These are phyloP conservation scores for Xylaria scruposa DNA, from an alignment of 495 filamentous ascomycete species.

Conservation along the genomic window DNA sequence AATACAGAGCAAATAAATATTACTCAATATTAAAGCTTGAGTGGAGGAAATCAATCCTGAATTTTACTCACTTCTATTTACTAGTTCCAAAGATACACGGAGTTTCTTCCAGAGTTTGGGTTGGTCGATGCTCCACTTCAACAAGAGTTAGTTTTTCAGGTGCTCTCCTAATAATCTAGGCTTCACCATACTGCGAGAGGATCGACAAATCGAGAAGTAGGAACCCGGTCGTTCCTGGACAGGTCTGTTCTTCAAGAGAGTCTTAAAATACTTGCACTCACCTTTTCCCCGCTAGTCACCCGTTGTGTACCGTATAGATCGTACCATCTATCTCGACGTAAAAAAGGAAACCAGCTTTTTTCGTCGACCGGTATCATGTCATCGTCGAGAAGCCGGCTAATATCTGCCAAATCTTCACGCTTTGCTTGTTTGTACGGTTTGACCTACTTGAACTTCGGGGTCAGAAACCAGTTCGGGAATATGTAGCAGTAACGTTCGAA, in stretches of 20 bases:
- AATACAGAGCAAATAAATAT: not conserved
- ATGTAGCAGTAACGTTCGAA: not conserved
- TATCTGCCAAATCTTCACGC: not conserved
- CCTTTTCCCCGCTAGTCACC: not conserved
- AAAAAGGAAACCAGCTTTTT: slow-evolving; percentile 2
- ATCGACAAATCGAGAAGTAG: not conserved
- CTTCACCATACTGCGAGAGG: not conserved
- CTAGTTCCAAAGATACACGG: not conserved
- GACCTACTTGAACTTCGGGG: not conserved
- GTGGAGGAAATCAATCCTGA: not conserved
- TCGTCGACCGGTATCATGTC: slow-evolving; percentile 10
- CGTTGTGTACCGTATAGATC: not conserved
- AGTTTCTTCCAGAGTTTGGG: not conserved
- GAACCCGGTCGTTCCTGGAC: not conserved
- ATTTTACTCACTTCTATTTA: slow-evolving; percentile 8
- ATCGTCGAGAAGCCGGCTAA: not conserved
- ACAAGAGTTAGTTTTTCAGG: slow-evolving; percentile 3
- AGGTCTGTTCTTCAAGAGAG: not conserved
- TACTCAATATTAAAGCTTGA: not conserved
- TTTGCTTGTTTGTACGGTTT: not conserved
- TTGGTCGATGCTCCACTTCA: slow-evolving; percentile 8
- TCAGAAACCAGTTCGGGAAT: not conserved
- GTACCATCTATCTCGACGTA: slow-evolving; percentile 9
- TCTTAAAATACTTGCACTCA: not conserved
- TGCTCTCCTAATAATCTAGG: not conserved